Conservation (phyloP, 805 yeast genomes). For the Torulaspora quercuum region DNA sequence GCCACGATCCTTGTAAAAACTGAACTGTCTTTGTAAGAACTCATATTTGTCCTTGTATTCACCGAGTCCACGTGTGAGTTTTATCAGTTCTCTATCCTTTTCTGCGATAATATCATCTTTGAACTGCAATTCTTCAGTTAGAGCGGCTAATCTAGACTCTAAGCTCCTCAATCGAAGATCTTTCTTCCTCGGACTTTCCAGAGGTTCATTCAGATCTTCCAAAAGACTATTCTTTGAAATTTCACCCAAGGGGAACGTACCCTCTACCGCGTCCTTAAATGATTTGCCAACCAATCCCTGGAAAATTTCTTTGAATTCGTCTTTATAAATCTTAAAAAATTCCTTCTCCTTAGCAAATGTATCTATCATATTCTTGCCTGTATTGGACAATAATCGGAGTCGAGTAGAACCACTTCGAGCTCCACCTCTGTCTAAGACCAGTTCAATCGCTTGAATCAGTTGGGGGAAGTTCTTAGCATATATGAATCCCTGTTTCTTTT, state of each 20-base stretch:
- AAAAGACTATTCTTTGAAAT: constrained; percentile 5
- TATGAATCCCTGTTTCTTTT: constrained; percentile 25
- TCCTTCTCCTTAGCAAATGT: constrained; percentile 34
- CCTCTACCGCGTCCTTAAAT: constrained; percentile 30
- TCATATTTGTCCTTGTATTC: constrained; percentile 30
- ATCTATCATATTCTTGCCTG: constrained; percentile 28
- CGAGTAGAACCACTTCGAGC: constrained; percentile 10
- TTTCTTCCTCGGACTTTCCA: constrained; percentile 8
- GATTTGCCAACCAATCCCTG: constrained; percentile 35
- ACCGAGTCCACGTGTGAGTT: constrained; percentile 18
- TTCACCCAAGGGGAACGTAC: constrained; percentile 14
- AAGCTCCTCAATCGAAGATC: constrained; percentile 9
- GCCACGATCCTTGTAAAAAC: constrained; percentile 27
- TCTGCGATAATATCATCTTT: constrained; percentile 21
- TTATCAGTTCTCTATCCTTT: constrained; percentile 22
- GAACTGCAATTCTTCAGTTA: constrained; percentile 20
- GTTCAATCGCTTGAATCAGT: constrained; percentile 22
- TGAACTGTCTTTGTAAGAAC: constrained; percentile 28
- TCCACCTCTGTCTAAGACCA: constrained; percentile 15
- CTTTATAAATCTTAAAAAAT: constrained; percentile 33
- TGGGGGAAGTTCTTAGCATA: constrained; percentile 32
- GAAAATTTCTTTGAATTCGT: constrained; percentile 35
- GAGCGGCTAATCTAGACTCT: constrained; percentile 15
- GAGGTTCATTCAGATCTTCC: constrained; percentile 4
- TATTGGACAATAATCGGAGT: constrained; percentile 26